phyloP scores from a whole-genome alignment of 225 moss, liverwort and hornwort species.

The Sphagnum tenellum region DNA sequence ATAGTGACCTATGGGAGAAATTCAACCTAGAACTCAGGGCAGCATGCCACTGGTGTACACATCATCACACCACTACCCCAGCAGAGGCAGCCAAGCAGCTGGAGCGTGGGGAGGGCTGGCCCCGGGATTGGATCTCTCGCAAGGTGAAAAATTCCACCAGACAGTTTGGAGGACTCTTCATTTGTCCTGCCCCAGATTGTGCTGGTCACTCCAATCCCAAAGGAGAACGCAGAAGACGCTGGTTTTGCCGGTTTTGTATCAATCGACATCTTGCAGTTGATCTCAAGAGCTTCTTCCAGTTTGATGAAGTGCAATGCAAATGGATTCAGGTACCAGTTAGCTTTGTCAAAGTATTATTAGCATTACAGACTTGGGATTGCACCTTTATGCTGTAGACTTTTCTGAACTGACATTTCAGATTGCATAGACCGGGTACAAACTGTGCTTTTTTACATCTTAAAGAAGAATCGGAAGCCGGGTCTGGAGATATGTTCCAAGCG shows the following conservation, averaged over 20 bases:
- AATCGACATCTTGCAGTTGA: constrained; percentile 52
- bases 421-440: background rate
- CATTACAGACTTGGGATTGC: background rate
- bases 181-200: constrained; percentile 60
- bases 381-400: background rate
- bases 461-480: background rate
- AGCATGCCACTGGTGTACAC: constrained; percentile 69
- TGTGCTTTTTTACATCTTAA: background rate
- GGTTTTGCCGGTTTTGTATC: constrained; percentile 67
- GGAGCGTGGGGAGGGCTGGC: constrained; percentile 56
- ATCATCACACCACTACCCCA: constrained; percentile 67
- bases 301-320: constrained; percentile 62
- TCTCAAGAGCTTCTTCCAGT: constrained; percentile 60
- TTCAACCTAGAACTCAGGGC: constrained; percentile 62
- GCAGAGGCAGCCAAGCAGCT: constrained; percentile 71
- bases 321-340: constrained; percentile 55
- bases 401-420: constrained; percentile 7
- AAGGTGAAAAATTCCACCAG: constrained; percentile 66
- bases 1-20: constrained; percentile 59
- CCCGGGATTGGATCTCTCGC: constrained; percentile 61
- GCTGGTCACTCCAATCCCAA: constrained; percentile 59
- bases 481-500: background rate
- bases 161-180: constrained; percentile 57
- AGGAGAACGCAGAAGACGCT: constrained; percentile 58
- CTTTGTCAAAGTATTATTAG: background rate